These are phyloP conservation scores for Pythium diclinum DNA, from an alignment of 352 stramenopile genomes.

Conservation along the genomic window DNA sequence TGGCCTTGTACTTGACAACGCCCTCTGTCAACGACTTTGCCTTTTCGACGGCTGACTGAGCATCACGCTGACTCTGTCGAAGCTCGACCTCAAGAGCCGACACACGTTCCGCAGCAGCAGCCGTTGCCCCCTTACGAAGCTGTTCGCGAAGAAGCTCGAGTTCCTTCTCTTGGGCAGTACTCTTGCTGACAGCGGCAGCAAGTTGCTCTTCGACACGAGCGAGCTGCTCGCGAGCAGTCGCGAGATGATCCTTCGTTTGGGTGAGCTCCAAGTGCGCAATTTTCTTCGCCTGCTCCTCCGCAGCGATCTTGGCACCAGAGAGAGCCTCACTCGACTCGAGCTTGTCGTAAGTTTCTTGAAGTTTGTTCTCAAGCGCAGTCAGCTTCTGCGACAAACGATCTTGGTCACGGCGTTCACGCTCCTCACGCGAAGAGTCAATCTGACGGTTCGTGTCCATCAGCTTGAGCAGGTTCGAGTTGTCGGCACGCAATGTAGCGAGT, in stretches of 20 bases:
- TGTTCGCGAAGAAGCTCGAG: conserved; percentile 49
- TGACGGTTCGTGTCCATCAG: conserved; percentile 73
- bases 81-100: conserved; percentile 60
- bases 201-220: conserved; percentile 58
- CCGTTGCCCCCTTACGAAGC: conserved; percentile 60
- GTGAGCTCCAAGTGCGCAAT: conserved; percentile 36
- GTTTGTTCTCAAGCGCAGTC: conserved; percentile 41
- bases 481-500: conserved; percentile 49
- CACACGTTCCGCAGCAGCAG: conserved; percentile 56
- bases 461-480: conserved; percentile 80
- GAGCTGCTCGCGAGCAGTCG: conserved; percentile 40
- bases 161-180: conserved; percentile 54
- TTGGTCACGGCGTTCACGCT: conserved; percentile 49
- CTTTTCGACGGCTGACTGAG: conserved; percentile 50
- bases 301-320: conserved; percentile 39
- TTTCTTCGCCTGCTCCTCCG: conserved; percentile 62
- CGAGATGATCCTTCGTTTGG: conserved; percentile 37
- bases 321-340: conserved; percentile 55
- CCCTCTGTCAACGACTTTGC: conserved; percentile 64
- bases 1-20: conserved; percentile 67
- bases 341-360: conserved; percentile 65
- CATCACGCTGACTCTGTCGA: conserved; percentile 52
- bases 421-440: conserved; percentile 60
- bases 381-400: conserved; percentile 50
- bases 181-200: conserved; percentile 38